Conservation (phyloP, 768 basidiomycete genomes). For the Candolleomyces efflorescens region DNA sequence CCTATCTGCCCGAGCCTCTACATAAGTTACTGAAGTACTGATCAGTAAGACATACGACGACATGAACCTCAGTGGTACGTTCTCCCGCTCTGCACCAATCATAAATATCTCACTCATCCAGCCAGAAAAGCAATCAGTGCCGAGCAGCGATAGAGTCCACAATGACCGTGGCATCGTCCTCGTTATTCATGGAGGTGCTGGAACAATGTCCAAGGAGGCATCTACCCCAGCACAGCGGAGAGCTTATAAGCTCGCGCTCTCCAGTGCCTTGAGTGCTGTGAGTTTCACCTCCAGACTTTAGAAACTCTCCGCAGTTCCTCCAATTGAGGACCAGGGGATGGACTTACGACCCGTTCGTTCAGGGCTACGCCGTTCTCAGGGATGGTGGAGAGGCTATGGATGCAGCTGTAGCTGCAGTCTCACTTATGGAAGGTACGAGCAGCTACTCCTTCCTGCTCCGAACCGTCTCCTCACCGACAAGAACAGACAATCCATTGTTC, state of each 20-base stretch:
- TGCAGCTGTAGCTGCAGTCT: conserved; percentile 72
- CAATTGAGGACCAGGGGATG: neutral
- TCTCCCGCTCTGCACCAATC: too few relatives aligned
- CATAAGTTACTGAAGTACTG: too few relatives aligned
- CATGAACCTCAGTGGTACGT: too few relatives aligned
- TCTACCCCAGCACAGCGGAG: conserved; percentile 60
- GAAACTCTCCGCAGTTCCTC: neutral
- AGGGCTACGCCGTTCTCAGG: conserved; percentile 60
- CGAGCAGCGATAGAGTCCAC: too few relatives aligned
- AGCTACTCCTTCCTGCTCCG: neutral
- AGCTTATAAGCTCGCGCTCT: conserved; percentile 53
- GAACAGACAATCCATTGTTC: conserved; percentile 68
- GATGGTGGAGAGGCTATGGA: conserved; percentile 80
- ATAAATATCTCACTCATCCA: too few relatives aligned
- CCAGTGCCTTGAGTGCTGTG: conserved; percentile 48
- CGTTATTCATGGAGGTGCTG: conserved; percentile 80
- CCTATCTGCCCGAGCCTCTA: too few relatives aligned
- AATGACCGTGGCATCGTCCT: conserved; percentile 32
- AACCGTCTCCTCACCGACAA: neutral
- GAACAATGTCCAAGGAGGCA: conserved; percentile 53
- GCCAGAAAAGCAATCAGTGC: too few relatives aligned
- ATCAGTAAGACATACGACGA: too few relatives aligned
- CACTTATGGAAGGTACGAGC: conserved; percentile 61
- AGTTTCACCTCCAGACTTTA: neutral
- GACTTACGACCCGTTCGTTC: neutral